A percentile compares a stretch with the other conserved stretches of the same genome.
These are phyloP conservation scores for Zygosaccharomyces bailii DNA, from an alignment of 805 yeast species.

Conservation along the genomic window DNA sequence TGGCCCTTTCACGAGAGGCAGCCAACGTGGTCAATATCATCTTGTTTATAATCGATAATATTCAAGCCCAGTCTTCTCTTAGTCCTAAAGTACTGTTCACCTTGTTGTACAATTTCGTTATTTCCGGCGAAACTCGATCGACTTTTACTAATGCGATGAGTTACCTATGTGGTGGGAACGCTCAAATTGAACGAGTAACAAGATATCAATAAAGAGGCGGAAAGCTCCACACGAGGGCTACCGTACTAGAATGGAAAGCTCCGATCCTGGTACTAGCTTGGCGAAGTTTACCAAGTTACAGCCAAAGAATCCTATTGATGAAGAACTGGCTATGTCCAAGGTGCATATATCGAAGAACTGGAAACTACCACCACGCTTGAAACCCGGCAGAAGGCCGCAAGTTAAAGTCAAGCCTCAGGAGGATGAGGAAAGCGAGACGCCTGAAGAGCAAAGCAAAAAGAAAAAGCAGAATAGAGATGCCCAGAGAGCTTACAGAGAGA, in stretches of 20 bases:
- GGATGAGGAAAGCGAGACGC: slow-evolving; percentile 3
- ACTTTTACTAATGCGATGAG: neutral
- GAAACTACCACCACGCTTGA: slow-evolving; percentile 78
- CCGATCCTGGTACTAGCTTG: slow-evolving; percentile 2
- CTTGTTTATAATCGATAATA: slow-evolving; percentile 1
- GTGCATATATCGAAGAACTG: slow-evolving; percentile 53
- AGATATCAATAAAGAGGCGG: too few species aligned
- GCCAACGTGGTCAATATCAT: slow-evolving; percentile 2
- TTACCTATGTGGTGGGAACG: neutral
- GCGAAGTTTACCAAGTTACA: slow-evolving; percentile 15
- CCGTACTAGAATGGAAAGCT: neutral
- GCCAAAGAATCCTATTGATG: slow-evolving; percentile 14
- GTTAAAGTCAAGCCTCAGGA: slow-evolving; percentile 2
- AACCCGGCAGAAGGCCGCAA: slow-evolving; percentile 60
- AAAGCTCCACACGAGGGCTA: neutral
- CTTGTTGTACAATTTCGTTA: neutral
- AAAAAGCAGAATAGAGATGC: slow-evolving; percentile 95
- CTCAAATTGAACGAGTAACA: too few species aligned
- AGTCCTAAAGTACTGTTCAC: neutral
- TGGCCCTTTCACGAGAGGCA: neutral
- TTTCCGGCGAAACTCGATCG: neutral
- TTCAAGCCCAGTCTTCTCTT: neutral
- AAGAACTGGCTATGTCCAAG: slow-evolving; percentile 16
- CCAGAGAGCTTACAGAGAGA: slow-evolving; percentile 83
- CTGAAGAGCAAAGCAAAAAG: slow-evolving; percentile 48